Conservation (phyloP, 805 yeast genomes). For the Cyberlindnera mississippiensis region DNA sequence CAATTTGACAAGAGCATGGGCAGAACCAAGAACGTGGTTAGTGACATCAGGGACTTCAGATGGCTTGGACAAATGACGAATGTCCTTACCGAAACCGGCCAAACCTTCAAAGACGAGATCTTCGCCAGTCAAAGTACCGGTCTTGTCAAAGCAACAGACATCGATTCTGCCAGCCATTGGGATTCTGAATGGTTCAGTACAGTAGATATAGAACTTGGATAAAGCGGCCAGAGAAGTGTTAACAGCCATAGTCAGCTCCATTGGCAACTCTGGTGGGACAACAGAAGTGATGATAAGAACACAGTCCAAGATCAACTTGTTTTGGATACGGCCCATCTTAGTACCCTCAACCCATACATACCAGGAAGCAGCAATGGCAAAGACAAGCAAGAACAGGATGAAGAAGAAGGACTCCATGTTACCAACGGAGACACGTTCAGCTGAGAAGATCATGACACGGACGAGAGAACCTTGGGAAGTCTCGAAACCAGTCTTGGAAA, state of each 20-base stretch:
- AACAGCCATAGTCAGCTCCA: constrained; percentile 98
- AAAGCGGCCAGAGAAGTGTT: constrained; percentile 86
- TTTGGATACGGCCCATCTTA: constrained; percentile 90
- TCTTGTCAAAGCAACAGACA: constrained; percentile 97
- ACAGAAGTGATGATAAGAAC: constrained; percentile 94
- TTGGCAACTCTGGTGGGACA: constrained; percentile 98
- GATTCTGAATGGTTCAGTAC: constrained; percentile 98
- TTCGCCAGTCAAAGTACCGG: constrained; percentile 97
- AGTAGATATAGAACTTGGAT: constrained; percentile 82
- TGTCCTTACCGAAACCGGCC: constrained; percentile 67
- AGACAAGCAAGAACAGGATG: constrained; percentile 80
- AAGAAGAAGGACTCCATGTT: constrained; percentile 92
- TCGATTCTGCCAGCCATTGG: constrained; percentile 98
- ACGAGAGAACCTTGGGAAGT: constrained; percentile 97
- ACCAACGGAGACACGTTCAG: constrained; percentile 95
- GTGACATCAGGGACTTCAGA: constrained; percentile 69
- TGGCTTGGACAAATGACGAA: constrained; percentile 49
- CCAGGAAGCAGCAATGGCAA: constrained; percentile 95
- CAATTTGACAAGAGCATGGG: constrained; percentile 90
- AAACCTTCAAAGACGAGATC: constrained; percentile 94
- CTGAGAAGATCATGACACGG: constrained; percentile 94
- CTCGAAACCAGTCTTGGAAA: constrained; percentile 94
- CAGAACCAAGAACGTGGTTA: constrained; percentile 78
- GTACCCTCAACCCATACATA: constrained; percentile 99
- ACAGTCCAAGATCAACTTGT: constrained; percentile 92